Percentiles rank a stretch among this genome's conserved stretches.
phyloP scores from a whole-genome alignment of 75 land plant genomes.

The Ceratopteris richardii region DNA sequence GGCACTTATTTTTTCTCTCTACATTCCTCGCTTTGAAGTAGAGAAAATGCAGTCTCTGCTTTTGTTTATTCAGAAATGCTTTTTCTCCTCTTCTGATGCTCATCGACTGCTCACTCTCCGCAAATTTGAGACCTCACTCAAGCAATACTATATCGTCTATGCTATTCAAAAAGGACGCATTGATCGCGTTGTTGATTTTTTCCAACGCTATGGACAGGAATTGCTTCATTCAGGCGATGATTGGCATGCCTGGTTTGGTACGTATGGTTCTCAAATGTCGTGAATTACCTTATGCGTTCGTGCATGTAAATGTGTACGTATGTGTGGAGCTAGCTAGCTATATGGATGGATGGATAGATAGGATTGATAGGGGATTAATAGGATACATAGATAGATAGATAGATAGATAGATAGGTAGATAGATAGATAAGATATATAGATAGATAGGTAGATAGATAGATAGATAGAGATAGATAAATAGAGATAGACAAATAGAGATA shows the following conservation, averaged over 20 bases:
- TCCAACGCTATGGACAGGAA: conserved; percentile 53
- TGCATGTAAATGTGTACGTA: no score
- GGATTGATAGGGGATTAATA: no score
- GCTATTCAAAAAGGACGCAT: conserved; percentile 59
- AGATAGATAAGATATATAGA: no score
- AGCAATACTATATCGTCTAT: conserved; percentile 61
- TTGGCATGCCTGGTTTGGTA: conserved; percentile 95
- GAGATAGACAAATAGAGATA: no score
- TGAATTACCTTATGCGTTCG: background rate
- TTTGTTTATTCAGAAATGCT: conserved; percentile 50
- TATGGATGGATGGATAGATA: no score
- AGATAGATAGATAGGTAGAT: no score
- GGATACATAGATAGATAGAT: no score
- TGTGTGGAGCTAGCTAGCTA: no score
- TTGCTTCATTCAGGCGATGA: conserved; percentile 52
- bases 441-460: no score
- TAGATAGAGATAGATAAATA: no score
- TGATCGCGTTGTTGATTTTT: conserved; percentile 79
- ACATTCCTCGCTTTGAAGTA: conserved; percentile 66
- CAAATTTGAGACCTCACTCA: conserved; percentile 64
- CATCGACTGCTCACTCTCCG: conserved; percentile 28
- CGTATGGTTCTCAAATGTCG: conserved; percentile 9
- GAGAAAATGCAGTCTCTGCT: conserved; percentile 64
- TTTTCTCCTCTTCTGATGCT: conserved; percentile 53
- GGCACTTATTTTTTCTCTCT: conserved; percentile 63